Evolutionary conservation across 768 basidiomycete genomes (phyloP).

Genomic region (Tricholoma sp.): DNA sequence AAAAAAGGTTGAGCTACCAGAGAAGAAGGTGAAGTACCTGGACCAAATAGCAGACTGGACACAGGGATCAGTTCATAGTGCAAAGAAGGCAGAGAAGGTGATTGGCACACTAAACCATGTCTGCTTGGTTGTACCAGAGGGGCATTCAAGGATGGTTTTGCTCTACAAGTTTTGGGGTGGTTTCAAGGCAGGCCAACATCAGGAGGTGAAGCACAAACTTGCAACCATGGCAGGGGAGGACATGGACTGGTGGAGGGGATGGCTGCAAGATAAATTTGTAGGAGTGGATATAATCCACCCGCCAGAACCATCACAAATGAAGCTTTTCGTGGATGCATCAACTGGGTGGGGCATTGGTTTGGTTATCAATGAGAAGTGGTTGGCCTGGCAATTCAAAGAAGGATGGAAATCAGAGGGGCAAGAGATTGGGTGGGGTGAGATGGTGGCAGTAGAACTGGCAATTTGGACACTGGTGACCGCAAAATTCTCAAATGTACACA

Average conservation of each 20-base stretch:
- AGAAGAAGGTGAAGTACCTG: constrained; percentile 26
- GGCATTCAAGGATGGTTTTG: constrained; percentile 23
- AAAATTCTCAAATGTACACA: too few species aligned
- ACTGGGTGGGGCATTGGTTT: constrained; percentile 20
- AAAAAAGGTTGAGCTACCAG: constrained; percentile 26
- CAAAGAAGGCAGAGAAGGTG: constrained; percentile 19
- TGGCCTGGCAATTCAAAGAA: not conserved
- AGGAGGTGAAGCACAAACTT: constrained; percentile 13
- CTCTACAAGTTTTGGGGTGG: constrained; percentile 21
- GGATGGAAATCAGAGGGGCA: not conserved
- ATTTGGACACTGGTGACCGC: not conserved
- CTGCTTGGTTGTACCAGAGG: constrained; percentile 22
- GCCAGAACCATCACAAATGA: constrained; percentile 5
- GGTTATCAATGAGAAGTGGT: constrained; percentile 11
- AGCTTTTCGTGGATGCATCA: constrained; percentile 30
- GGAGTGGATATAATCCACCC: constrained; percentile 10
- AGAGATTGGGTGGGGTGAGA: not conserved
- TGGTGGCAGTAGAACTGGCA: not conserved
- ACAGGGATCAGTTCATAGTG: constrained; percentile 3
- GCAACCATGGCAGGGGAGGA: constrained; percentile 12
- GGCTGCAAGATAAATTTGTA: constrained; percentile 9
- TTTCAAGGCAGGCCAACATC: constrained; percentile 12
- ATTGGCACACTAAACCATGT: constrained; percentile 33
- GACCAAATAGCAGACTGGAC: constrained; percentile 17
- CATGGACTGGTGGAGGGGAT: constrained; percentile 21